Evolutionary conservation across 306 rosid genomes (phyloP).

Genomic region (Cicer pinnatifidum): DNA sequence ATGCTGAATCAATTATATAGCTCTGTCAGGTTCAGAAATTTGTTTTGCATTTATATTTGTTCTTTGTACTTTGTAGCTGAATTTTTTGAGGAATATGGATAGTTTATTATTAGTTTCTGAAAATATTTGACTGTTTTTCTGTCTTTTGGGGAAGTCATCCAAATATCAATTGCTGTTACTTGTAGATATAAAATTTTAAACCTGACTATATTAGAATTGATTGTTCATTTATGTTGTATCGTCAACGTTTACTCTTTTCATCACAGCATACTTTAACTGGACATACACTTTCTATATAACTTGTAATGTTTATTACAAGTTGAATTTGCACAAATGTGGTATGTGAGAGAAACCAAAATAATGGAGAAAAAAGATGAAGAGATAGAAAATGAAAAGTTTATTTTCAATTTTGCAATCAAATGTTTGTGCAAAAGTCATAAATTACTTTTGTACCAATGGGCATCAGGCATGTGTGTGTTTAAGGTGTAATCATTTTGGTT

Average conservation of each 20-base stretch:
- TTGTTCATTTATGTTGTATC: neutral
- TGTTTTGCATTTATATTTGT: constrained; percentile 32
- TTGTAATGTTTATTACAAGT: neutral
- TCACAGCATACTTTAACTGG: neutral
- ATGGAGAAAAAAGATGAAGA: neutral
- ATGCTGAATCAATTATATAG: constrained; percentile 96
- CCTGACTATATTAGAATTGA: neutral
- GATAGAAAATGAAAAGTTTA: neutral
- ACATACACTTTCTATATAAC: neutral
- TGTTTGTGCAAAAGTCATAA: neutral
- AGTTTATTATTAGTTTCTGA: neutral
- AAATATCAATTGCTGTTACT: constrained; percentile 6
- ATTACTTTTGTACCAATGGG: neutral
- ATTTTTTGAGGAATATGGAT: neutral
- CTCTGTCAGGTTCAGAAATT: constrained; percentile 71
- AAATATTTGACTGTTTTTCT: neutral
- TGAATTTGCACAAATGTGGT: neutral
- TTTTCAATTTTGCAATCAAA: neutral
- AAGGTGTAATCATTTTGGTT: constrained; percentile 8
- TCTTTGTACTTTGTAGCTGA: neutral
- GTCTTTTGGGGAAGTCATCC: constrained; percentile 6
- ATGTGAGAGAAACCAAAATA: neutral
- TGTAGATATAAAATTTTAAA: neutral
- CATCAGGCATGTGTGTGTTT: neutral
- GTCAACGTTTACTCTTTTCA: neutral